A percentile compares a stretch with the other conserved stretches of the same genome.
phyloP scores from a whole-genome alignment of 306 rosid genomes.

The Begonia loranthoides region DNA sequence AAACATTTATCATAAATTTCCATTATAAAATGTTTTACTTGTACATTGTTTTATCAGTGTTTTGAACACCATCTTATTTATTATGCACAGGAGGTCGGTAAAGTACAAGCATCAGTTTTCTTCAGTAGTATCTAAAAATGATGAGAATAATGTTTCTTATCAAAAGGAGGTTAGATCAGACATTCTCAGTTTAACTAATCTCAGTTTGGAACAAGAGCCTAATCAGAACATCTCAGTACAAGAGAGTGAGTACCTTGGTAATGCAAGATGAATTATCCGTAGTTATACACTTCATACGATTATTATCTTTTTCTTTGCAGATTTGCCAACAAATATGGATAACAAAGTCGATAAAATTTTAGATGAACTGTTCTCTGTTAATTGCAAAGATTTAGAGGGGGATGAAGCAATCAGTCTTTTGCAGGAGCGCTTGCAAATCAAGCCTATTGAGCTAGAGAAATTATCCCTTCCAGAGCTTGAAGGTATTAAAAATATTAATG shows the following conservation, averaged over 20 bases:
- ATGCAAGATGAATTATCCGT: conserved; percentile 1
- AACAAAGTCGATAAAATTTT: conserved; percentile 25
- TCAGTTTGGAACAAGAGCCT: conserved; percentile 15
- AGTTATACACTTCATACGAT: too few relatives aligned
- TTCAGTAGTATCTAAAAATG: conserved; percentile 11
- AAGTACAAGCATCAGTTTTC: conserved; percentile 52
- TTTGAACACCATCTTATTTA: conserved; percentile 10
- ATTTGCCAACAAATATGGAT: conserved; percentile 28
- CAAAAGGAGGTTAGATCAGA: conserved; percentile 30
- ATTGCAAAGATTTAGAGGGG: conserved; percentile 51
- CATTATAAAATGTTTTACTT: neutral
- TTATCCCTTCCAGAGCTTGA: conserved; percentile 46
- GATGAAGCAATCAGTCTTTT: conserved; percentile 33
- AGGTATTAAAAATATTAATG: conserved; percentile 23
- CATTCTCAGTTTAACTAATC: conserved; percentile 17
- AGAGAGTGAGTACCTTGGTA: conserved; percentile 35
- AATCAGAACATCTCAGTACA: conserved; percentile 11
- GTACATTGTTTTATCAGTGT: conserved; percentile 1
- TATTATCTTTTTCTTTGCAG: conserved; percentile 14
- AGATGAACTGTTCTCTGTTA: conserved; percentile 37
- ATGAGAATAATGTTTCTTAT: conserved; percentile 23
- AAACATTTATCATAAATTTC: neutral
- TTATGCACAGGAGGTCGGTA: conserved; percentile 32
- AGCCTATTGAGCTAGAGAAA: conserved; percentile 42
- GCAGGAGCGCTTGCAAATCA: conserved; percentile 59